A percentile compares a stretch with the other conserved stretches of the same genome.
Conservation (phyloP, 2,329 filamentous ascomycete species). For the Colletotrichum siamense region DNA sequence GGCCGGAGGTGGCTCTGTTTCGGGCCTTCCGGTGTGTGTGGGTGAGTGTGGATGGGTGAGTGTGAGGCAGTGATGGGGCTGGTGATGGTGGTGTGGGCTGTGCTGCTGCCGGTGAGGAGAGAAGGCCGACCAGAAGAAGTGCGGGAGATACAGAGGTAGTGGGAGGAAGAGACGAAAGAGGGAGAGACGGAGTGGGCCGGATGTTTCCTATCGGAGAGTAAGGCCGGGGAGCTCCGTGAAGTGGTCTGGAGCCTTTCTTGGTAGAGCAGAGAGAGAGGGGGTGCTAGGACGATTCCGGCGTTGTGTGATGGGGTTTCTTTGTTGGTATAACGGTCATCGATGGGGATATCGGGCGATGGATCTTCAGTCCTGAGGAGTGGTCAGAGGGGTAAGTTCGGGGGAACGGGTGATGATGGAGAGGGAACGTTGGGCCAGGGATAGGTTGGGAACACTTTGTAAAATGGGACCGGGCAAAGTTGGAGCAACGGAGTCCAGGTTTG, state of each 20-base stretch:
- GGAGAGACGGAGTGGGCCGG: not conserved
- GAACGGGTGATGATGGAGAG: not conserved
- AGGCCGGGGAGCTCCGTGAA: not conserved
- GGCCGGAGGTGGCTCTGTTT: not conserved
- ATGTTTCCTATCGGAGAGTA: not conserved
- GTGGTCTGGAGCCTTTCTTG: not conserved
- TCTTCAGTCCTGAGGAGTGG: not conserved
- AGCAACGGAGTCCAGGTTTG: not conserved
- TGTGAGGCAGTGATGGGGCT: not conserved
- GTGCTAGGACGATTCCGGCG: slow-evolving; percentile 7
- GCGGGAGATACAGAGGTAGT: not conserved
- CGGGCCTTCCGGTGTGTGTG: not conserved
- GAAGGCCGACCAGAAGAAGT: not conserved
- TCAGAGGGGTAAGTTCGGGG: not conserved
- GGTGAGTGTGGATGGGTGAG: not conserved
- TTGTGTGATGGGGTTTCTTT: not conserved
- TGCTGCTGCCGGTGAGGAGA: not conserved
- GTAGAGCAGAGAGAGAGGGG: not conserved
- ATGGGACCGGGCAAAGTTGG: not conserved
- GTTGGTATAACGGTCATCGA: slow-evolving; percentile 17
- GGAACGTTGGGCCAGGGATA: not conserved
- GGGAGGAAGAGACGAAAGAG: not conserved
- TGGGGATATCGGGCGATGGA: not conserved
- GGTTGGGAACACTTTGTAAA: not conserved
- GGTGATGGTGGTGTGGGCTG: not conserved